phyloP scores from a whole-genome alignment of 2,329 filamentous ascomycete species.

The Neodidymelliopsis sp. region DNA sequence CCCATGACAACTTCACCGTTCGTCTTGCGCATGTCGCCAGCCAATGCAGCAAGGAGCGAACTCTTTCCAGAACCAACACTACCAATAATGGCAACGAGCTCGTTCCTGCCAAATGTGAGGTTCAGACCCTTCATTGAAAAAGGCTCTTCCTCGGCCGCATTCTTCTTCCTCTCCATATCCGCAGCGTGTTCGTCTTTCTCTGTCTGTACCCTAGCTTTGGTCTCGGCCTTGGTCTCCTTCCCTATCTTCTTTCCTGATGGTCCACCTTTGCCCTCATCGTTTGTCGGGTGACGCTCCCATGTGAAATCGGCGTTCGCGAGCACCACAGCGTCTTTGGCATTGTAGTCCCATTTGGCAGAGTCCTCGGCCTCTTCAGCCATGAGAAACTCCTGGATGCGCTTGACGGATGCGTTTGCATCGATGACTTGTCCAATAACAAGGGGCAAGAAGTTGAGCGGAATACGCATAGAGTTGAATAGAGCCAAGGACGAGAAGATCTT shows the following conservation, averaged over 20 bases:
- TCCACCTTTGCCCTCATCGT: constrained; percentile 47
- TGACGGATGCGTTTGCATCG: constrained; percentile 85
- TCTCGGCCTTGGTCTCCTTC: constrained; percentile 55
- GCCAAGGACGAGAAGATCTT: constrained; percentile 91
- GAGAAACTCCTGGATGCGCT: constrained; percentile 87
- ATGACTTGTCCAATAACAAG: constrained; percentile 88
- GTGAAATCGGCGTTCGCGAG: constrained; percentile 80
- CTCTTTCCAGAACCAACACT: constrained; percentile 91
- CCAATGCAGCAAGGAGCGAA: constrained; percentile 85
- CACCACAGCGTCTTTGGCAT: constrained; percentile 67
- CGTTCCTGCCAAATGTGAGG: constrained; percentile 73
- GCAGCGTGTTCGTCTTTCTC: constrained; percentile 42
- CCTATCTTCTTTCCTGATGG: constrained; percentile 55
- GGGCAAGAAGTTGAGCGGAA: constrained; percentile 89
- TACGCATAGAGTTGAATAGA: constrained; percentile 87
- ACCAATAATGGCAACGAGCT: constrained; percentile 85
- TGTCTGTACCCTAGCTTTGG: constrained; percentile 27
- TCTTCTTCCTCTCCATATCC: constrained; percentile 49
- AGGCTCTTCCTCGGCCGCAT: constrained; percentile 63
- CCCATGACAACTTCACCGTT: constrained; percentile 76
- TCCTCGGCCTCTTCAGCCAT: constrained; percentile 85
- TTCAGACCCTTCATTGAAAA: constrained; percentile 76
- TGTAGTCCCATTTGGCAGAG: constrained; percentile 65
- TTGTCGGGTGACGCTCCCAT: constrained; percentile 76
- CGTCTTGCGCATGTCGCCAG: constrained; percentile 92